Conservation (phyloP, 306 rosid genomes). For the Erythrophleum fordii region DNA sequence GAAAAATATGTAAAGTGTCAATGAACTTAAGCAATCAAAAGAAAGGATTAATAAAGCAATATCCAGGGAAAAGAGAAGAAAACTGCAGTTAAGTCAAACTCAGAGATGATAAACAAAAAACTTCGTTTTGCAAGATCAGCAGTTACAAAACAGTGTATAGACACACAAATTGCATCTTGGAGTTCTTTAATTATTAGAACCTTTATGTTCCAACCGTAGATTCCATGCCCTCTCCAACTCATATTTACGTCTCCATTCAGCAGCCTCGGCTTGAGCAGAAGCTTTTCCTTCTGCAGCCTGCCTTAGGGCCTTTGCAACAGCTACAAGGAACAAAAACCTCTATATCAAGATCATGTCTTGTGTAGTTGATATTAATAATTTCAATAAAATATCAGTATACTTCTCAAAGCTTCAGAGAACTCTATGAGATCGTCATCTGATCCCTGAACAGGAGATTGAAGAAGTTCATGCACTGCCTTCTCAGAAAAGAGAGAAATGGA, state of each 20-base stretch:
- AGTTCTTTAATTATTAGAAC: constrained; percentile 44
- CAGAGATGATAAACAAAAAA: neutral
- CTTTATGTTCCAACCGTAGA: constrained; percentile 66
- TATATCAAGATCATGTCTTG: constrained; percentile 42
- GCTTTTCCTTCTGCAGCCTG: constrained; percentile 94
- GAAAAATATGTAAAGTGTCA: neutral
- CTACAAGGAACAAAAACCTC: constrained; percentile 57
- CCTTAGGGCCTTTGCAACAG: constrained; percentile 91
- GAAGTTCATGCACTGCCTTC: constrained; percentile 81
- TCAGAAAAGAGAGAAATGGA: constrained; percentile 74
- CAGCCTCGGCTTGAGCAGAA: constrained; percentile 93
- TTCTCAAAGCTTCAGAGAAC: constrained; percentile 96
- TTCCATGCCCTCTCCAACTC: constrained; percentile 81
- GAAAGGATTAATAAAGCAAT: neutral
- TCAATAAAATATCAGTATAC: constrained; percentile 56
- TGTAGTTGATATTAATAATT: constrained; percentile 48
- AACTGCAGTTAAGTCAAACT: constrained; percentile 13
- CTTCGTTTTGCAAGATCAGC: constrained; percentile 2
- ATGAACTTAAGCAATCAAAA: constrained; percentile 27
- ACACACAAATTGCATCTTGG: constrained; percentile 9
- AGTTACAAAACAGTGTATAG: neutral
- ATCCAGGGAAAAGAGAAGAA: constrained; percentile 9
- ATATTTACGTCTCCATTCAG: constrained; percentile 95
- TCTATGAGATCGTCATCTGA: constrained; percentile 91
- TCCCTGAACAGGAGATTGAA: constrained; percentile 69